Base-by-base conservation (phyloP, 129 eudicot genomes). In the Flaveria trinervia region DNA sequence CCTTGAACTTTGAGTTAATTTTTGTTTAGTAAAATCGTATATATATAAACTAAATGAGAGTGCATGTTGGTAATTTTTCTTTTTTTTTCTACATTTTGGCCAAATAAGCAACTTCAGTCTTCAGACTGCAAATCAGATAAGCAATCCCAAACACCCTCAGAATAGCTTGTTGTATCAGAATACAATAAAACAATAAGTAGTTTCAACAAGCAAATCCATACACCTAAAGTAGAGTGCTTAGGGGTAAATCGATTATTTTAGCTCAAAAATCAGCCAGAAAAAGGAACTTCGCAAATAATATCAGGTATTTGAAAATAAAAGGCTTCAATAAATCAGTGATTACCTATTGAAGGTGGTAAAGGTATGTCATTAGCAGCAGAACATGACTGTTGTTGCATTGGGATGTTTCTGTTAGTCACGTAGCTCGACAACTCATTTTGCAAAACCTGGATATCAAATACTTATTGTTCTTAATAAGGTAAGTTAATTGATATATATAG, bases 341-440 rank as follows among this genome's bases (percentile, higher is more conserved):
- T 76, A 86, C 95, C 87, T 77, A 78, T 75, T 56, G 79, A 39
- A 72, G 90, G 89, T 28, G 85, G 89, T 17, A 80, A 81, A 70
- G 89, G 89, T 79, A 82, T 77, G 33, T n/a, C 65, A 55, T 80
- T 81, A 77, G 71, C 51, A 73, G 49, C 28, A 13, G 72, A 30
- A 61, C 28, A n/a, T 65, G 33, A 48, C 2, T 9, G 77, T 68
- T 39, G 78, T 41, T 65, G 65, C 43, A 20, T 78, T 48, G 44
- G 16, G 13, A 23, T 68, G 57, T 73, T 36, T 79, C 55, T 48
- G 20, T 45, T 55, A n/a, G 67, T 45, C 68, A 6, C 41, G 41
- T 76, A 73, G 68, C 41, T 48, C 44, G 45, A 44, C 62, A n/a
- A 67, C 66, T 52, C 57, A 16, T 68, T 78, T 79, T 82, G 79